A percentile compares a stretch with the other conserved stretches of the same genome.
These are phyloP conservation scores for Alternaria burnsii DNA, from an alignment of 2,329 filamentous ascomycete species.

Conservation along the genomic window DNA sequence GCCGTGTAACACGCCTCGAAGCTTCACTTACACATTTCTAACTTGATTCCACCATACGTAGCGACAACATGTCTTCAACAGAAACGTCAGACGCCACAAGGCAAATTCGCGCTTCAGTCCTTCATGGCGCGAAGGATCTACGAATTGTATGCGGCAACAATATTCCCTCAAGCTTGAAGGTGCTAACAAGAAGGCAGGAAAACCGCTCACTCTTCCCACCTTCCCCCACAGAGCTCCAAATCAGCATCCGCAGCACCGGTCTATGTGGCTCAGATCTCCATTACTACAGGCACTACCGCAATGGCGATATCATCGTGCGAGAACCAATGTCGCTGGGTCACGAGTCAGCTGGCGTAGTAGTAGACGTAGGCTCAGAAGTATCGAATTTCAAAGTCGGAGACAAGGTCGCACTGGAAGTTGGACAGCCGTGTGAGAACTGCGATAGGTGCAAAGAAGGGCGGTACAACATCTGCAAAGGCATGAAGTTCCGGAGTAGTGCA, in stretches of 20 bases:
- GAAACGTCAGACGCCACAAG: conserved; percentile 32
- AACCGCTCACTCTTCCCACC: conserved; percentile 59
- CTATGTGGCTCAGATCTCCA: conserved; percentile 78
- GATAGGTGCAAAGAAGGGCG: conserved; percentile 63
- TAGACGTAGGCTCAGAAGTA: conserved; percentile 72
- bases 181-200: conserved; percentile 56
- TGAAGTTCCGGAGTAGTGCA: conserved; percentile 67
- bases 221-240: conserved; percentile 65
- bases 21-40: neutral
- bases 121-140: conserved; percentile 69
- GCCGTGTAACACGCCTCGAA: neutral
- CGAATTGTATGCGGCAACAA: conserved; percentile 58
- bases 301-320: conserved; percentile 84
- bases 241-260: conserved; percentile 71
- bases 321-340: conserved; percentile 83
- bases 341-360: conserved; percentile 80
- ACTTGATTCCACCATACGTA: neutral
- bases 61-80: conserved; percentile 32
- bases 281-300: conserved; percentile 88
- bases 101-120: conserved; percentile 61
- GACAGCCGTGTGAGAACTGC: conserved; percentile 78
- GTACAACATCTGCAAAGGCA: conserved; percentile 69
- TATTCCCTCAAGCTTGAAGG: neutral
- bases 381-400: conserved; percentile 74
- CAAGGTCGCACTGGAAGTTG: conserved; percentile 91